These are phyloP conservation scores for Carex pumila DNA, from an alignment of 176 grass and related monocot genomes.

Conservation along the genomic window DNA sequence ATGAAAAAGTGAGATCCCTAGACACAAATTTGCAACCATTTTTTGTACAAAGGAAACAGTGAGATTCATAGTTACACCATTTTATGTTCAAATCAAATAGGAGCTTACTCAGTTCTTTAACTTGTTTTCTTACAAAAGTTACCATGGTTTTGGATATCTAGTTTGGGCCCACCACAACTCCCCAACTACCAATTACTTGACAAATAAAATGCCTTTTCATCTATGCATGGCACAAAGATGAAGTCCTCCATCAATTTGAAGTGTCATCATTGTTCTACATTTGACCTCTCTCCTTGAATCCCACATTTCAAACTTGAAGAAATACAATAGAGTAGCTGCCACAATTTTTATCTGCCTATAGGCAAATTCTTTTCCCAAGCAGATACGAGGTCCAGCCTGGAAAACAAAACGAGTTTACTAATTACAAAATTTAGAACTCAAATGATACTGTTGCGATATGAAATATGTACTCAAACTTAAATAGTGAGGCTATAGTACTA, in stretches of 20 bases:
- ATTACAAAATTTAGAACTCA: background rate
- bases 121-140: too few relatives aligned
- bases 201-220: background rate
- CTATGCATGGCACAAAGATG: slow-evolving; percentile 29
- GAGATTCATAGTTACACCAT: too few relatives aligned
- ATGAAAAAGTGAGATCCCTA: too few relatives aligned
- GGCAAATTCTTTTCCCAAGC: slow-evolving; percentile 85
- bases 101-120: too few relatives aligned
- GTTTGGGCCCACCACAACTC: too few relatives aligned
- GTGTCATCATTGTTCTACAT: slow-evolving; percentile 37
- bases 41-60: too few relatives aligned
- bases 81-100: too few relatives aligned
- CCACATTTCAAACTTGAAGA: slow-evolving; percentile 60
- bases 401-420: background rate
- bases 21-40: too few relatives aligned
- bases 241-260: slow-evolving; percentile 52
- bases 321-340: slow-evolving; percentile 35
- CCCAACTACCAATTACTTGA: background rate
- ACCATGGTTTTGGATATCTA: too few relatives aligned
- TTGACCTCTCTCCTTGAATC: slow-evolving; percentile 21
- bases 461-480: too few relatives aligned
- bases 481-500: too few relatives aligned
- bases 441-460: background rate
- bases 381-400: slow-evolving; percentile 69
- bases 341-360: slow-evolving; percentile 86